Evolutionary conservation across 2,329 filamentous ascomycete species (phyloP), one percentile per base, ranked within the genome.

Genomic region (Aureobasidium sp.): DNA sequence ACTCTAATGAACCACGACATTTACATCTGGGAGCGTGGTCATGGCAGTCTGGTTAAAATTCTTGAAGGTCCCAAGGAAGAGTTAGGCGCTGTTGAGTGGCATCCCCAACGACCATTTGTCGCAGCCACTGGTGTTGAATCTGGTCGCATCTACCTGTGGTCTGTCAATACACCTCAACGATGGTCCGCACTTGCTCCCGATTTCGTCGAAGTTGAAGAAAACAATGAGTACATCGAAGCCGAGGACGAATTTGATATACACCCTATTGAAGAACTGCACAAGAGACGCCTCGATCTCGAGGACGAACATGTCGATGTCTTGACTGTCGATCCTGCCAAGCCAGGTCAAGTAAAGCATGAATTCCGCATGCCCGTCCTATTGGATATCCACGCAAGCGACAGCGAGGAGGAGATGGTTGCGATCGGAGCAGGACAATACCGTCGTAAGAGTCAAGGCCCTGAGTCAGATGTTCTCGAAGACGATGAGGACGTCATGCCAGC

Each of bases 171-270:
- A 61, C 93, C 94, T 10, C 95, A 99, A 72, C 89, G 94, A 69
- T 99, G 94, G 95, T 97, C 92, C 17, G 93, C 94, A 1, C 82
- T 99, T 34, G 95, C 95, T 6, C 94, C 94, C 0, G 95, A 99
- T 75, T 99, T 99, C 74, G 89, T 87, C 44, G 94, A 99, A 75
- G 92, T 99, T 15, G 94, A 99, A 75, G 94, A 99, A 76, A 99
- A 99, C 69, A 92, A 96, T 26, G 91, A 97, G 73, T 99, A 99
- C 72, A 85, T 95, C 46, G 94, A 99, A 74, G 84, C 85, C 62
- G 94, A 99, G 76, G 94, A 99, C 72, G 94, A 99, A 72, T 99
- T 99, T 69, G 95, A 99, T 74, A 95, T 97, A 62, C 94, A 97
- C 72, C 92, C 92, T 0, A 88, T 93, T 63, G 93, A 97, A 72